Evolutionary conservation across 2,329 filamentous ascomycete species (phyloP), one percentile per base, ranked within the genome.

Genomic region (Claviceps paspali): DNA sequence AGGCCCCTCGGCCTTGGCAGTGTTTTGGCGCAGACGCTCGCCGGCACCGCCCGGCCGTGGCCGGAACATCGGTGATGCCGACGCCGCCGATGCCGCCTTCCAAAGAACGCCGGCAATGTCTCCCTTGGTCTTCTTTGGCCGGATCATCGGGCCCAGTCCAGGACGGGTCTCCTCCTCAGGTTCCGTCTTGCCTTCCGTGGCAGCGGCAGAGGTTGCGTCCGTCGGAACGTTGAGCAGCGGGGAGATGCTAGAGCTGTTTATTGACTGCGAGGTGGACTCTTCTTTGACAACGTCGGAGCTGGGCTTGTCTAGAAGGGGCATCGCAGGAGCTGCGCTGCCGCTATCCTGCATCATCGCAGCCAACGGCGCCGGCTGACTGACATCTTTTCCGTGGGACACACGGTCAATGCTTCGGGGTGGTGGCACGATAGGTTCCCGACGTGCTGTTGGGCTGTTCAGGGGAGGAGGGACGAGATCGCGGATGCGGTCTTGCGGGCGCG

Each of bases 71-170:
- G n/a, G n/a, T n/a, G n/a, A n/a, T 7, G 61, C 60, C 10, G 50
- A 52, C 1, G 70, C 69, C 27, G 56, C 67, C 33, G 56, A 79
- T 10, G 57, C 57, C 18, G 85, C 85, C 56, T 85, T 92, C 60
- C 82, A 82, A 43, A 95, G 73, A 5, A 73, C 70, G 26, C 73
- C 79, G 15, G 82, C 82, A 48, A 91, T 67, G 39, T 91, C 79
- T n/a, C 67, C 70, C 43, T 71, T 76, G 1, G 76, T 79, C 43
- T 72, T 74, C 52, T 83, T 84, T 44, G 79, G 75, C 57, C 84
- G 88, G 49, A 95, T 80, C 87, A 94, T 94, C 2, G 86, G 84
- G 0, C 85, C 85, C 6, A 93, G 68, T 1, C 85, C 86, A 14
- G 85, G 84, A n/a, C 83, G 62, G 6, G 43, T 50, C 2, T 68